Percentiles rank a stretch among this genome's conserved stretches.
These are phyloP conservation scores for Saitozyma sp. DNA, from an alignment of 768 basidiomycete genomes.

Conservation along the genomic window DNA sequence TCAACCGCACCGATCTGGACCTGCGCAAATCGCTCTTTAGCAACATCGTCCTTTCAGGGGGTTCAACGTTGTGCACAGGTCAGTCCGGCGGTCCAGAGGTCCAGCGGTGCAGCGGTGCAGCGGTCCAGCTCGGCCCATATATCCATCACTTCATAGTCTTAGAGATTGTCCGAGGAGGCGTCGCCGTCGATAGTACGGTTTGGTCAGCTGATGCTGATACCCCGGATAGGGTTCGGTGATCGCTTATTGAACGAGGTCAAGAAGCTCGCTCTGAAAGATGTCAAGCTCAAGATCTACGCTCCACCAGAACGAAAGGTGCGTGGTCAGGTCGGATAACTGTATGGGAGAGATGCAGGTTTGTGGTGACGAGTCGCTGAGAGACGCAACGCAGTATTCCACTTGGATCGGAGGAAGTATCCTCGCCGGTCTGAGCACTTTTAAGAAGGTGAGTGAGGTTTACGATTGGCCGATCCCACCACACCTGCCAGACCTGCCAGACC, in stretches of 20 bases:
- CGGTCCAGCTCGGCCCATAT: no score
- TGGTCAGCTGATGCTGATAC: slow-evolving; percentile 4
- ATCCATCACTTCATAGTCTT: no score
- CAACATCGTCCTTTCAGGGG: slow-evolving; percentile 94
- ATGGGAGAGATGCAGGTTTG: neutral
- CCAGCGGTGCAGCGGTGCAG: neutral
- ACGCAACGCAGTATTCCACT: slow-evolving; percentile 46
- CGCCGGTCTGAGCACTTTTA: slow-evolving; percentile 93
- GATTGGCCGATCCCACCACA: neutral
- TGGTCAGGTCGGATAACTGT: neutral
- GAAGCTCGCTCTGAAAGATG: slow-evolving; percentile 81
- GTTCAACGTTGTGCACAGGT: slow-evolving; percentile 94
- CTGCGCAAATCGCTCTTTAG: slow-evolving; percentile 91
- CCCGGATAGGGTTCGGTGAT: slow-evolving; percentile 79
- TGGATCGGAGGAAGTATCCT: slow-evolving; percentile 85
- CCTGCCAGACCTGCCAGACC: no score
- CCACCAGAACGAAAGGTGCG: slow-evolving; percentile 90
- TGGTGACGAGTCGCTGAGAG: no score
- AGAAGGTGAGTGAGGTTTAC: slow-evolving; percentile 65
- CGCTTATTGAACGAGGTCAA: slow-evolving; percentile 94
- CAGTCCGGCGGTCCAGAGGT: slow-evolving; percentile 19
- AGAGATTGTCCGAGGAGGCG: no score
- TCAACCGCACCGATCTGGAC: slow-evolving; percentile 93
- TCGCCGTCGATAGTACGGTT: neutral
- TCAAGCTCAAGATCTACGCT: slow-evolving; percentile 98